phyloP scores from a whole-genome alignment of 495 filamentous ascomycete genomes.

The Aspergillus leporis region DNA sequence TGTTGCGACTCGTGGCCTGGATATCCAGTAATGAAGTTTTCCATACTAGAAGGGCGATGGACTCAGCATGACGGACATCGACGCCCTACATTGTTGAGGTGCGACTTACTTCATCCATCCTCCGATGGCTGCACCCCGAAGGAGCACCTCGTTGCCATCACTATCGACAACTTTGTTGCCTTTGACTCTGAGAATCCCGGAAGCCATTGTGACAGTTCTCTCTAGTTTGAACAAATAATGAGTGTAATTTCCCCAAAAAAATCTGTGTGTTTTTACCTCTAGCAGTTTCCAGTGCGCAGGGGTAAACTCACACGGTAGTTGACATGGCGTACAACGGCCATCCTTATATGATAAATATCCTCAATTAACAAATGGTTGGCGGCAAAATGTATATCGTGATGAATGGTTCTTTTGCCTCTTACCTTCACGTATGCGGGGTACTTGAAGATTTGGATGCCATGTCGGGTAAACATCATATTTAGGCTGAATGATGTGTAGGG shows the following conservation, averaged over 20 bases:
- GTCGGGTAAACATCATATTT: constrained; percentile 1
- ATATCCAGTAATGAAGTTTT: constrained; percentile 71
- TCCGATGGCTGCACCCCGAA: constrained; percentile 50
- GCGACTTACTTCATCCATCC: constrained; percentile 47
- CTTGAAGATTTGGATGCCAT: neutral
- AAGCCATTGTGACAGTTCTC: constrained; percentile 28
- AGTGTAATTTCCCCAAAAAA: neutral
- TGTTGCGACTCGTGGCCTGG: constrained; percentile 60
- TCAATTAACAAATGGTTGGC: neutral
- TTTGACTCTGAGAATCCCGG: constrained; percentile 43
- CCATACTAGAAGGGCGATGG: constrained; percentile 47
- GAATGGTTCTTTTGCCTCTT: neutral
- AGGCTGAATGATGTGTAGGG: neutral
- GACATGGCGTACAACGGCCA: neutral
- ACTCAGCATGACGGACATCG: neutral
- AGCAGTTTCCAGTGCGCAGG: neutral
- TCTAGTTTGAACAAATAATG: neutral
- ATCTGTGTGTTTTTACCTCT: neutral
- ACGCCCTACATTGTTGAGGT: neutral
- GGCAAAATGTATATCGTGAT: neutral
- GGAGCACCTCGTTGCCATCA: constrained; percentile 45
- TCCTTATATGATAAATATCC: neutral
- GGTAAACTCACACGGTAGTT: neutral
- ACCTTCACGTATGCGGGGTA: constrained; percentile 1
- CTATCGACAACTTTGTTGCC: constrained; percentile 48